Conservation (phyloP, 257 asterid genomes). For the Primulina eburnea region DNA sequence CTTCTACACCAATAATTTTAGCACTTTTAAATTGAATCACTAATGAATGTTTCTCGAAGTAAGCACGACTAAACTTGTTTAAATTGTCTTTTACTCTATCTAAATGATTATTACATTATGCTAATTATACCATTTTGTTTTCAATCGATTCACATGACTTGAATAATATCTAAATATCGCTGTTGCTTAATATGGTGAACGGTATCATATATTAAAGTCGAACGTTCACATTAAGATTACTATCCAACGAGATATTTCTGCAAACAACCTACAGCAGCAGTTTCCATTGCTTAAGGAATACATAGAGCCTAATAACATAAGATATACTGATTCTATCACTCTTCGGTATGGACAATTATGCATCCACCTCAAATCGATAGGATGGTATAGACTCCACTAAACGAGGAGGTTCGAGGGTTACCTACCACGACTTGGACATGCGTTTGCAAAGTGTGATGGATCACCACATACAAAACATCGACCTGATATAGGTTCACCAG, state of each 20-base stretch:
- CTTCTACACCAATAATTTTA: no score
- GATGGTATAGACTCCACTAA: background rate
- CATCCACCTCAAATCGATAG: background rate
- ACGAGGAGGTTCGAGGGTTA: slow-evolving; percentile 19
- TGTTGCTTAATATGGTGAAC: no score
- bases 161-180: background rate
- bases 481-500: slow-evolving; percentile 84
- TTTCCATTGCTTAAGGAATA: background rate
- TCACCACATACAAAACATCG: slow-evolving; percentile 92
- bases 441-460: slow-evolving; percentile 83
- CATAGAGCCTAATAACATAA: background rate
- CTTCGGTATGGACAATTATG: no score
- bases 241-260: background rate
- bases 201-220: no score
- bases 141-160: no score
- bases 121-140: no score
- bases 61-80: no score
- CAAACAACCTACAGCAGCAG: background rate
- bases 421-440: slow-evolving; percentile 81
- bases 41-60: no score
- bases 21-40: no score
- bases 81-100: no score
- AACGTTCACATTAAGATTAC: no score
- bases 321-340: background rate
- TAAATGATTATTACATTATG: no score